Base-by-base conservation (phyloP, 257 asterid species). In the Scutellaria galericulata region DNA sequence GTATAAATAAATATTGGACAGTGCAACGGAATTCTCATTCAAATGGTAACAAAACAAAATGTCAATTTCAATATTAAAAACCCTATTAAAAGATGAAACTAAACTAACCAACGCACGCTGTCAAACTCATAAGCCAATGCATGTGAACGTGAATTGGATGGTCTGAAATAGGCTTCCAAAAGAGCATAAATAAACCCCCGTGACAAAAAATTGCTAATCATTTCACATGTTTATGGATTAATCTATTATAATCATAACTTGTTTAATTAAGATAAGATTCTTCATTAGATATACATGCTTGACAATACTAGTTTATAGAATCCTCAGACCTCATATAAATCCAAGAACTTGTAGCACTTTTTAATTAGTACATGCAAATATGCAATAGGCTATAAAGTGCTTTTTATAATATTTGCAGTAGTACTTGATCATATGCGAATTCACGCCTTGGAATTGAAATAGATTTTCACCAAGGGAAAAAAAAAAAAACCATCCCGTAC, bases 221-320 rank as follows among this genome's bases (percentile, higher is more conserved):
- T 64, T 59, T 60, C 79, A 78, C 79, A 62, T 78, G 76, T 22
- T 59, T 44, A 7, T 55, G 14, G 18, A 53, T 72, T 60, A 67
- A 22, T 63, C 50, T 66, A 39, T 46, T 8, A 14, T 41, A 31
- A 41, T 9, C 20, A 35, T 15, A 24, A 74, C 12, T 5, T 14
- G 42, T 47, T 40, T 50, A 15, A 18, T 40, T 50, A 15, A 18
- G 80, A 69, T 62, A 51, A 14, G 65, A 68, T 68, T 51, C 42
- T 45, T 55, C 46, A 62, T 63, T 22, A 2, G 27, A 67, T 22
- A 22, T 39, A 13, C 35, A 20, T 48, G 39, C 9, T 56, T 15
- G 35, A 24, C 15, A n/a, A 22, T 35, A 52, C 10, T 40, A 41
- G 12, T n/a, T 7, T 45, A 42, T 22, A 6, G 20, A 42, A 44